These are phyloP conservation scores for Komagataella pastoris DNA, from an alignment of 805 yeast species.

Conservation along the genomic window DNA sequence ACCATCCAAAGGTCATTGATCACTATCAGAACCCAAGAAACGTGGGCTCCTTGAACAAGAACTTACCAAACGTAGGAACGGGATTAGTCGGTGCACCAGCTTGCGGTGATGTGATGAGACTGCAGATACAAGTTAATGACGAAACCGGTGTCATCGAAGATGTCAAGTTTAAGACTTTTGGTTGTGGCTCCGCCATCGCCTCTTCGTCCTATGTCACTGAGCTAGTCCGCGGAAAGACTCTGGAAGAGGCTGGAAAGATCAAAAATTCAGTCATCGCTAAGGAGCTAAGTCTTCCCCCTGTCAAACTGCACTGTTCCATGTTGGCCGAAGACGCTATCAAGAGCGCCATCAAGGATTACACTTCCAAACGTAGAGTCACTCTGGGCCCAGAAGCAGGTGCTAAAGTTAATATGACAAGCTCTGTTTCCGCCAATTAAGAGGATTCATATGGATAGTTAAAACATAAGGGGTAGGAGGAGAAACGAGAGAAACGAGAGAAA, in stretches of 20 bases:
- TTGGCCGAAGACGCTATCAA: conserved; percentile 98
- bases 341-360: conserved; percentile 92
- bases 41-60: conserved; percentile 85
- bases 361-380: conserved; percentile 57
- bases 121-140: conserved; percentile 89
- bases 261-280: conserved; percentile 92
- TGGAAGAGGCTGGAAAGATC: conserved; percentile 86
- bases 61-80: conserved; percentile 71
- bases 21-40: conserved; percentile 96
- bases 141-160: conserved; percentile 84
- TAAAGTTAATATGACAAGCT: not conserved
- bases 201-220: conserved; percentile 92
- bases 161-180: conserved; percentile 96
- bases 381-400: conserved; percentile 40
- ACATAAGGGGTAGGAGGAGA: not conserved
- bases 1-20: conserved; percentile 89
- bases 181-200: conserved; percentile 98
- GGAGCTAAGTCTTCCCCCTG: conserved; percentile 92
- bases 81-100: conserved; percentile 99
- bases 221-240: conserved; percentile 84
- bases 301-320: conserved; percentile 96
- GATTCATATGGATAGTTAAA: not conserved
- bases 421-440: not conserved
- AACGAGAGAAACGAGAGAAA: not conserved
- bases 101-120: conserved; percentile 97